Conservation (phyloP, 495 filamentous ascomycete species). For the Apiosordaria backusii region DNA sequence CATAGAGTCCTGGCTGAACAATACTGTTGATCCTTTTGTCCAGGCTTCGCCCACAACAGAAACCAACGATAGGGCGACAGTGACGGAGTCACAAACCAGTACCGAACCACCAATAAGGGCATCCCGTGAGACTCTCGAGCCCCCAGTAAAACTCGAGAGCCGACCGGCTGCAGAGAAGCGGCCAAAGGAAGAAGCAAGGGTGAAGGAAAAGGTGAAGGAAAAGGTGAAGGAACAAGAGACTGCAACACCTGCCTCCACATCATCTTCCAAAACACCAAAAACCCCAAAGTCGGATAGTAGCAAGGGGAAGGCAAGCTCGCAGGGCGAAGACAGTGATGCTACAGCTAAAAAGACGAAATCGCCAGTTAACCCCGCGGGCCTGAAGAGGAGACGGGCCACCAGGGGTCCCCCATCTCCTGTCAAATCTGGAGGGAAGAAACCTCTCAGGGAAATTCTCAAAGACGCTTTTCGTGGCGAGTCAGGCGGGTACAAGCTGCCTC, state of each 20-base stretch:
- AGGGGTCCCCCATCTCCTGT: constrained; percentile 40
- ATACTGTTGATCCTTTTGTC: constrained; percentile 53
- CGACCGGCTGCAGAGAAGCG: constrained; percentile 2
- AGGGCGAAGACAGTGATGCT: constrained; percentile 26
- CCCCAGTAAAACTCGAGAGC: constrained; percentile 1
- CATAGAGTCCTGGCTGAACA: constrained; percentile 75
- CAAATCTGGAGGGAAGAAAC: constrained; percentile 37
- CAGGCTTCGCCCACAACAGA: constrained; percentile 42
- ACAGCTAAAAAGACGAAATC: constrained; percentile 32
- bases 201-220: background rate
- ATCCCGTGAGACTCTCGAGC: background rate
- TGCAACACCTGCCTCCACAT: background rate
- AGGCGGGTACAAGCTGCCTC: constrained; percentile 38
- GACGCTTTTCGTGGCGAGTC: constrained; percentile 58
- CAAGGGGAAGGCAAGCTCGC: constrained; percentile 14
- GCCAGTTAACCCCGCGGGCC: constrained; percentile 25
- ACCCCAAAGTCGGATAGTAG: background rate
- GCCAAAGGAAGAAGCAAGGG: constrained; percentile 2
- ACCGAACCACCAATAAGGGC: background rate
- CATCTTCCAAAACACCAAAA: background rate
- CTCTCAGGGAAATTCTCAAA: constrained; percentile 48
- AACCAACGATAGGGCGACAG: constrained; percentile 8
- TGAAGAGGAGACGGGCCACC: constrained; percentile 49
- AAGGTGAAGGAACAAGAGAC: background rate
- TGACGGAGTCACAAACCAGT: background rate